Evolutionary conservation across 2,329 filamentous ascomycete genomes (phyloP), one percentile per base, ranked within the genome.

Genomic region (Apiospora saccharicola): DNA sequence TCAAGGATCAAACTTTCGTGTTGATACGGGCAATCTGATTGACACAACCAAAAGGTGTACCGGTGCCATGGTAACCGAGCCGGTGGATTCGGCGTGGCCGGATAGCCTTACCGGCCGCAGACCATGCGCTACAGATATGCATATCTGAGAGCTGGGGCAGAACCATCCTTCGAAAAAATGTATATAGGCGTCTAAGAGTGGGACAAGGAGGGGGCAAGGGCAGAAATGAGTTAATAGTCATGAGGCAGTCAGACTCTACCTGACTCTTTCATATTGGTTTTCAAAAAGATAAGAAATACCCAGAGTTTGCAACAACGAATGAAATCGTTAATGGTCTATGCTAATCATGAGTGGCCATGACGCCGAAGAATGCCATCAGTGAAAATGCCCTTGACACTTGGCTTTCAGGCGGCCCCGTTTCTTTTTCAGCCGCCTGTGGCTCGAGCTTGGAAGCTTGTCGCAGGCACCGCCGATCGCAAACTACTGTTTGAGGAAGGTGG

Each of bases 401-500:
- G 16, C 6, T 51, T 26, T 51, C 16, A 26, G 24, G n/a, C 37
- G 51, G 34, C 8, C 34, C 57, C 34, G 13, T 41, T 64, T 41
- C 34, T 41, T 41, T 61, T 61, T 64, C 34, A 41, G 57, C 57
- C 57, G 26, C 57, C 30, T 64, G 57, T 64, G 57, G 34, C 57
- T 64, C 57, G 19, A 64, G 34, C 57, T 64, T 41, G 3, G 53
- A 64, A 64, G 57, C 57, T 64, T 41, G 57, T 37, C 19, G 22
- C 19, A 47, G 44, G 44, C 44, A 47, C 24, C 51, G 6, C 26
- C 51, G 26, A 34, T 57, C 51, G 51, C 51, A 34, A 16, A 37
- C 53, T 64, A 64, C 57, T 64, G 57, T 41, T 64, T 64, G 57
- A 41, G 57, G 57, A 41, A 64, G 57, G 57, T 64, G 57, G 57